phyloP scores from a whole-genome alignment of 176 grass and related monocot species.

The Microstegium vimineum region DNA sequence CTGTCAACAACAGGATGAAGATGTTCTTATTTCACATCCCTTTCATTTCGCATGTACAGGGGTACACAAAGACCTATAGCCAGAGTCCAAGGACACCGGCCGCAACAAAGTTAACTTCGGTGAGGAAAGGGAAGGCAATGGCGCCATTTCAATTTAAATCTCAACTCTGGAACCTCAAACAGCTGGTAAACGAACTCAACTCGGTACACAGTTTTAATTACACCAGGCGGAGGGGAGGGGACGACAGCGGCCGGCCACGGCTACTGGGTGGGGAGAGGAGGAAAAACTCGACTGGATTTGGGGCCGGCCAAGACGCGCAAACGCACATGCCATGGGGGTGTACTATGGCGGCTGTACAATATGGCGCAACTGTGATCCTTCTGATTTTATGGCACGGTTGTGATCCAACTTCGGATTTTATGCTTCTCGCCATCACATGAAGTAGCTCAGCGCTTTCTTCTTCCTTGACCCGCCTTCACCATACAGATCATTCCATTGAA shows the following conservation, averaged over 20 bases:
- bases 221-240: constrained; percentile 6
- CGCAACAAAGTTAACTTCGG: constrained; percentile 10
- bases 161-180: constrained; percentile 24
- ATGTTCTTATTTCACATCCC: constrained; percentile 43
- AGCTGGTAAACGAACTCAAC: constrained; percentile 37
- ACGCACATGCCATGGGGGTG: constrained; percentile 21
- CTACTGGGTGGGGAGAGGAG: constrained; percentile 29
- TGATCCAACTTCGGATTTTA: constrained; percentile 8
- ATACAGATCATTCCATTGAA: constrained; percentile 97
- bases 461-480: constrained; percentile 97
- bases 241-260: neutral
- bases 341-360: constrained; percentile 48
- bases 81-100: constrained; percentile 25
- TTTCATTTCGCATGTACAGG: constrained; percentile 47
- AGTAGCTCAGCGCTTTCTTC: constrained; percentile 95
- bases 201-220: constrained; percentile 54
- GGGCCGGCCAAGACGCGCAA: constrained; percentile 31
- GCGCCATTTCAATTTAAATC: constrained; percentile 6
- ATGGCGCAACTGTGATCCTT: constrained; percentile 3
- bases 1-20: neutral
- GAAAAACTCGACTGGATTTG: constrained; percentile 40
- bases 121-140: neutral
- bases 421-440: constrained; percentile 66
- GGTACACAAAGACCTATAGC: constrained; percentile 51
- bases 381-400: neutral